Evolutionary conservation across 805 yeast species (phyloP), one percentile per base, ranked within the genome.

Genomic region (Blastobotrys mokoenaii): DNA sequence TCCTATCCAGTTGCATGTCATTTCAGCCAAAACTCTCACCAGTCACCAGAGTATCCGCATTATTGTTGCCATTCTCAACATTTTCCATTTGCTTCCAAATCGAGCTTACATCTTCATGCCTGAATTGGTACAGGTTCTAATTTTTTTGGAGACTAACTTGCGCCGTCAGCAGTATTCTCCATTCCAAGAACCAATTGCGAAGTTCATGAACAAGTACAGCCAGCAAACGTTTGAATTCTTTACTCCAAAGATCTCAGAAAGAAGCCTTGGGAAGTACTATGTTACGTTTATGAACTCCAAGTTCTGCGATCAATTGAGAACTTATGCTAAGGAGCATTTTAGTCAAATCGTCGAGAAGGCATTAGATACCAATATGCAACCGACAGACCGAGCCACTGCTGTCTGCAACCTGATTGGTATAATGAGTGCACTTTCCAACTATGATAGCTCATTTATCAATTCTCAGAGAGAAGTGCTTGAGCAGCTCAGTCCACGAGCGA

Each of bases 31-130:
- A 53, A 95, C 84, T 48, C 73, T 94, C 46, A 82, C 77, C 29
- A 82, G 79, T 52, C 89, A 89, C 53, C 81, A 79, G 31, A 84
- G 88, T 0, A 84, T 94, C 10, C 83, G 84, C 57, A 84, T 90
- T 34, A 87, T 93, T 38, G 84, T 83, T 52, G 95, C 96, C 0
- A 86, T 93, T 46, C 71, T 93, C 55, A 87, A 90, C 54, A 84
- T 93, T 35, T 93, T 90, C 68, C 96, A 94, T 59, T 69, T 88
- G 51, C 67, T 93, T 29, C 99, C 99, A 0, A 79, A 95, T 1
- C 84, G 86, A 51, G 98, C 98, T 0, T 84, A 79, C 63, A 82
- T 90, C 15, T 93, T 87, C 56, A 79, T 94, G 79, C 90, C 86
- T 43, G 96, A 88, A 55, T 73, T 93, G 46, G 74, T 93, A 56